Evolutionary conservation across 139 green algal species (phyloP), one percentile per base, ranked within the genome.

Genomic region (Spirogloea muscicola): DNA sequence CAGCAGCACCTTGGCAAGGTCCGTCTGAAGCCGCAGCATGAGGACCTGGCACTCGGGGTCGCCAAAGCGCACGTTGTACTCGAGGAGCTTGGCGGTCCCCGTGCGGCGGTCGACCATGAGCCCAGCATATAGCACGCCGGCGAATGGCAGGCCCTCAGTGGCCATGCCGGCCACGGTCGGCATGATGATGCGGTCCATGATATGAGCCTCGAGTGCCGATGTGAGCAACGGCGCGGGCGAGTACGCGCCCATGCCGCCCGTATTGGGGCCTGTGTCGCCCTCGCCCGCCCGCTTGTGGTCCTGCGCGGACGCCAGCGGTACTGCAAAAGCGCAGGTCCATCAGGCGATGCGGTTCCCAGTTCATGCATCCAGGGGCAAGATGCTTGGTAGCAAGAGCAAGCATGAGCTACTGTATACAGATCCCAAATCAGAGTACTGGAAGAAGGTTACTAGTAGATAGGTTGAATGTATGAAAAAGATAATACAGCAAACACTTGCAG

Each of bases 51-150:
- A 97, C 87, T 98, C 94, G 18, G 94, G 94, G 86, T 98, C 94
- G 3, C 94, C 94, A 74, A 98, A 97, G 1, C 94, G 83, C 33
- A 97, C 91, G 76, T 98, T 98, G 88, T 96, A 90, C 86, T 98
- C 94, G 64, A 98, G 80, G 61, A 98, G 82, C 83, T 94, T 94
- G 29, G 68, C 31, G 4, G 13, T 33, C 0, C 61, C 87, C 81
- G 87, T 86, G n/a, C 82, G 84, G 38, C 91, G 81, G 43, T 94
- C 86, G 80, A 98, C 93, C 94, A 98, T 98, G 9, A 98, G 86
- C 4, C 94, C 94, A 0, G 92, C 93, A 86, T 96, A 98, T 16
- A 98, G 76, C 25, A 96, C 90, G 33, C 94, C 94, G 0, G 39
- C 60, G 80, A 95, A 98, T 1, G 92, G 91, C 5, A 39, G 72